Conservation (phyloP, 1,284 basidiomycete genomes). For the Apiotrichum brassicae region DNA sequence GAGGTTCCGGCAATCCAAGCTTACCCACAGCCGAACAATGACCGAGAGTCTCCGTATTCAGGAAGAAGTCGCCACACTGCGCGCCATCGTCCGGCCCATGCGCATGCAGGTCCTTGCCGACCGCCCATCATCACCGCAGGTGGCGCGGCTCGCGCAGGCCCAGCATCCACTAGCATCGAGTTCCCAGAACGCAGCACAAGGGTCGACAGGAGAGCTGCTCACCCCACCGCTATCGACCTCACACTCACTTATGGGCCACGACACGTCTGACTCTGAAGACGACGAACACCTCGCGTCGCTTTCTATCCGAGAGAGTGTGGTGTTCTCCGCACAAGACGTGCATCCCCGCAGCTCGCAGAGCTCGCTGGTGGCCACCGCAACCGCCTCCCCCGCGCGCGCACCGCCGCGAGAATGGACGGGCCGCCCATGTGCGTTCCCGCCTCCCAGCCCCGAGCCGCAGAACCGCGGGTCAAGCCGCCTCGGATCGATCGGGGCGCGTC, state of each 20-base stretch:
- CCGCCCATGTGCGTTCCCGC: conserved; percentile 15
- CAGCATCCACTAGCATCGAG: neutral
- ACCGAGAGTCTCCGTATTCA: conserved; percentile 65
- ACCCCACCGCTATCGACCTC: conserved; percentile 6
- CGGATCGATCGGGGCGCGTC: neutral
- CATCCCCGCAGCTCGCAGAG: conserved; percentile 6
- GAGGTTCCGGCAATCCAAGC: neutral
- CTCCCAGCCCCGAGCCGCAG: conserved; percentile 2
- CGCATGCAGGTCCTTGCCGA: conserved; percentile 53
- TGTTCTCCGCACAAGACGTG: conserved; percentile 15
- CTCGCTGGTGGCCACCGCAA: conserved; percentile 11
- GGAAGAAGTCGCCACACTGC: conserved; percentile 67
- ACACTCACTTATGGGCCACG: conserved; percentile 1
- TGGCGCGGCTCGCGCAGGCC: conserved; percentile 1
- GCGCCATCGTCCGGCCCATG: conserved; percentile 67
- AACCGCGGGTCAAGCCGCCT: neutral
- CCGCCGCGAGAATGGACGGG: conserved; percentile 11
- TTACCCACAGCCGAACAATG: conserved; percentile 40
- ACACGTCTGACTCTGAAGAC: conserved; percentile 4
- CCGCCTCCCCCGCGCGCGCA: neutral
- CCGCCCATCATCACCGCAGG: conserved; percentile 8
- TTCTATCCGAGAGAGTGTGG: conserved; percentile 20
- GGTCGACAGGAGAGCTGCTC: neutral
- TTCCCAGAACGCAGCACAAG: neutral
- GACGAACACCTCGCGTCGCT: conserved; percentile 3